Conservation (phyloP, 805 yeast genomes). For the Candida palmyrensis region DNA sequence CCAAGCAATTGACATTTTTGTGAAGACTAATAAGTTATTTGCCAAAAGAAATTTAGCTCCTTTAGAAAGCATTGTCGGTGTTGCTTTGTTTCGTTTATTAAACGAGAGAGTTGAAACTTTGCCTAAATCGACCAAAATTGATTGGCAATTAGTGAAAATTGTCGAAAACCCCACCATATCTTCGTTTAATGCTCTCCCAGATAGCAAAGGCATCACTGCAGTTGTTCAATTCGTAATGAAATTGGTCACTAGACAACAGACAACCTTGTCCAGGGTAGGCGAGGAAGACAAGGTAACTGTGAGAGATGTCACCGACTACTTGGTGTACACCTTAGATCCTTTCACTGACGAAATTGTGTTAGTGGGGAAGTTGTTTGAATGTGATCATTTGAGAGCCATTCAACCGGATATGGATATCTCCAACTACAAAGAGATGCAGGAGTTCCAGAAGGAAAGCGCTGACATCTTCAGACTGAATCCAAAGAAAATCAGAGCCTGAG, state of each 20-base stretch:
- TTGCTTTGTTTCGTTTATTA: slow-evolving; percentile 26
- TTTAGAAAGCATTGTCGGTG: slow-evolving; percentile 33
- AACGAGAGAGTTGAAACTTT: slow-evolving; percentile 29
- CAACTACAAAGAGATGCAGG: slow-evolving; percentile 16
- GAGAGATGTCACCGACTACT: slow-evolving; percentile 28
- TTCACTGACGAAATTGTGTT: slow-evolving; percentile 31
- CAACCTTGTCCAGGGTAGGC: slow-evolving; percentile 6
- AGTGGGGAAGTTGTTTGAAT: slow-evolving; percentile 37
- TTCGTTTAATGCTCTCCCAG: slow-evolving; percentile 63
- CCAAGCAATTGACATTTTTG: slow-evolving; percentile 71
- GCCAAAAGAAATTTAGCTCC: slow-evolving; percentile 51
- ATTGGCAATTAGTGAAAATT: slow-evolving; percentile 75
- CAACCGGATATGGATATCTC: slow-evolving; percentile 26
- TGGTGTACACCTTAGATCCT: slow-evolving; percentile 37
- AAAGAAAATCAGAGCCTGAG: slow-evolving; percentile 8
- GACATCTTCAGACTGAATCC: slow-evolving; percentile 40
- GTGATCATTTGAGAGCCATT: slow-evolving; percentile 31
- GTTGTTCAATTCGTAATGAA: slow-evolving; percentile 36
- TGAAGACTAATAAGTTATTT: slow-evolving; percentile 76
- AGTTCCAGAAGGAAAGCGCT: slow-evolving; percentile 27
- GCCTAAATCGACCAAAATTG: slow-evolving; percentile 55
- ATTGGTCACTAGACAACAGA: slow-evolving; percentile 32
- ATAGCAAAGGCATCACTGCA: slow-evolving; percentile 31
- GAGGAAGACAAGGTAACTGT: slow-evolving; percentile 17
- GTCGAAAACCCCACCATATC: slow-evolving; percentile 68